Conservation (phyloP, 1,139 yeast species). For the Suhomyces wounanorum region DNA sequence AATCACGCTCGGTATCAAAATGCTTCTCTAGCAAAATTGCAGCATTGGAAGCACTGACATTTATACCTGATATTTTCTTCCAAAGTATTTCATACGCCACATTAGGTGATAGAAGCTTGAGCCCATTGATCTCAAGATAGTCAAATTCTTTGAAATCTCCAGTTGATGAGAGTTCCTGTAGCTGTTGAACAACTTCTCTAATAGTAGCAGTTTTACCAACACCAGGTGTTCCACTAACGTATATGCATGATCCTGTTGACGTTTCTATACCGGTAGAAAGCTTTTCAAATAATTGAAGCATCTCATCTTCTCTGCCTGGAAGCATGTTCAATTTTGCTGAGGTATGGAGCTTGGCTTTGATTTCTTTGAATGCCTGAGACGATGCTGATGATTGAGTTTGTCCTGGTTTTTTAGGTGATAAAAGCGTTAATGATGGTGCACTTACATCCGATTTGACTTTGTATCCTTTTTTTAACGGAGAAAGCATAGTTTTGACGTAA, state of each 20-base stretch:
- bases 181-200: constrained; percentile 75
- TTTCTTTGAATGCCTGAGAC: constrained; percentile 50
- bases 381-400: constrained; percentile 17
- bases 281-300: constrained; percentile 67
- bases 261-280: constrained; percentile 76
- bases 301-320: constrained; percentile 90
- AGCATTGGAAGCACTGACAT: constrained; percentile 67
- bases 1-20: constrained; percentile 27
- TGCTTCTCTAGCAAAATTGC: constrained; percentile 42
- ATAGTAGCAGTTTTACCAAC: constrained; percentile 97
- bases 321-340: constrained; percentile 44
- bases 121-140: constrained; percentile 86
- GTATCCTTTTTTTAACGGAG: constrained; percentile 32
- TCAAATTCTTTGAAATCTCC: constrained; percentile 61
- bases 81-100: constrained; percentile 85
- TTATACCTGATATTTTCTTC: constrained; percentile 68
- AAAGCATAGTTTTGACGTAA: constrained; percentile 28
- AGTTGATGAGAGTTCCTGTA: constrained; percentile 47
- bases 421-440: constrained; percentile 27
- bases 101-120: constrained; percentile 79
- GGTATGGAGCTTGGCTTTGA: constrained; percentile 63
- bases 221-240: constrained; percentile 97
- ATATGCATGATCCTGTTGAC: constrained; percentile 79
- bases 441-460: constrained; percentile 29
- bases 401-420: constrained; percentile 24